Evolutionary conservation across 208 protist genomes (phyloP), one percentile per base, ranked within the genome.

Genomic region (Acanthamoeba divionensis): DNA sequence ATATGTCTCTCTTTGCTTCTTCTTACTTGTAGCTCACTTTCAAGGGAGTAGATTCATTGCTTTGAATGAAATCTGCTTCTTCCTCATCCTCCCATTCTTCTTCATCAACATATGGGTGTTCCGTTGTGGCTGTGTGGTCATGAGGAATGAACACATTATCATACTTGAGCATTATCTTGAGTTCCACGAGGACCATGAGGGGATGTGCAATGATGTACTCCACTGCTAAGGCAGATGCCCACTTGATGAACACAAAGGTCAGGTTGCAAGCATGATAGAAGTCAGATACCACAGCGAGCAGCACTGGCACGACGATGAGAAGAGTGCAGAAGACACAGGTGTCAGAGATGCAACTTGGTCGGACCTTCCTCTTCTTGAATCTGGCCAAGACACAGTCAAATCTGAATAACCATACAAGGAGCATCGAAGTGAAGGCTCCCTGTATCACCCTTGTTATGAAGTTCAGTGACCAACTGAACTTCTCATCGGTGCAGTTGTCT

Each of bases 391-490:
- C 38, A 29, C 45, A 6, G 69, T 79, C 69, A 48, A 79, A 79
- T 18, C 41, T 41, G 41, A 79, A 79, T 26, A 79, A 48, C 69
- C 69, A 79, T n/a, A 79, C 69, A 13, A 79, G 69, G 4, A 79
- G 69, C 69, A 79, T 79, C 45, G 69, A 79, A 24, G 69, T 79
- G 69, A 79, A n/a, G 12, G 69, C 69, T 41, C 69, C 69, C 21
- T 79, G 69, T 26, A 79, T 29, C 0, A 79, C 69, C 12, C 69
- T 41, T 8, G 57, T 48, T 24, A 79, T 1, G 69, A 79, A 79
- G 15, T 79, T 79, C 45, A 79, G 29, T 24, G 69, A 79, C 69
- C 69, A 79, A 48, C 57, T 79, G 69, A 79, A n/a, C 15, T 79
- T 41, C 41, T 79, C 69, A 10, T 79, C 69, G 69, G 57, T 79